Evolutionary conservation across 139 green algal genomes (phyloP).

Genomic region (Nannochloris sp.): DNA sequence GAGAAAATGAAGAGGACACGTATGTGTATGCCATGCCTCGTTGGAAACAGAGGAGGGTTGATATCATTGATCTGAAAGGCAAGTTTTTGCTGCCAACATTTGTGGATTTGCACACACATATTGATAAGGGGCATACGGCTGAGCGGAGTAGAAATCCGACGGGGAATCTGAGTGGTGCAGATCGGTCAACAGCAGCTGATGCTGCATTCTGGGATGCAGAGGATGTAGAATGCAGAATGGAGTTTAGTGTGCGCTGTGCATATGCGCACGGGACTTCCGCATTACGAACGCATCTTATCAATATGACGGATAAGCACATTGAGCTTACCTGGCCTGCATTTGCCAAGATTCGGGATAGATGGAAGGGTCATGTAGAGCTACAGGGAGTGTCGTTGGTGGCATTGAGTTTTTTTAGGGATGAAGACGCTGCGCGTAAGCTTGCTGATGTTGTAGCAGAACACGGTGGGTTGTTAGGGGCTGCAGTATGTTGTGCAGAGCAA

Average conservation of each 20-base stretch:
- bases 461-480: constrained; percentile 52
- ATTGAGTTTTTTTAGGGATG: constrained; percentile 56
- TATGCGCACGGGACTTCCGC: constrained; percentile 63
- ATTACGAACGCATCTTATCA: constrained; percentile 67
- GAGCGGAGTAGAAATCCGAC: constrained; percentile 54
- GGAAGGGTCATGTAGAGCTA: constrained; percentile 50
- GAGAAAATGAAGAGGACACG: background rate
- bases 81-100: constrained; percentile 49
- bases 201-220: constrained; percentile 48
- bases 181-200: constrained; percentile 48
- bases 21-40: background rate
- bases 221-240: constrained; percentile 57
- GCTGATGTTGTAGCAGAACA: constrained; percentile 43
- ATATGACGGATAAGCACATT: constrained; percentile 42
- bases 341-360: constrained; percentile 30
- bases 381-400: constrained; percentile 54
- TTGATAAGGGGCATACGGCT: constrained; percentile 62
- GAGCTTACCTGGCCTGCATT: constrained; percentile 58
- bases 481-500: constrained; percentile 58
- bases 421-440: constrained; percentile 23
- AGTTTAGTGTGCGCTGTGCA: constrained; percentile 56
- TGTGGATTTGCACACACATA: constrained; percentile 64
- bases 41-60: background rate
- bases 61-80: constrained; percentile 14
- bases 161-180: constrained; percentile 47